Percentiles rank a stretch among this genome's conserved stretches.
Conservation (phyloP, 805 yeast genomes). For the Starmerella ratchasimensis region DNA sequence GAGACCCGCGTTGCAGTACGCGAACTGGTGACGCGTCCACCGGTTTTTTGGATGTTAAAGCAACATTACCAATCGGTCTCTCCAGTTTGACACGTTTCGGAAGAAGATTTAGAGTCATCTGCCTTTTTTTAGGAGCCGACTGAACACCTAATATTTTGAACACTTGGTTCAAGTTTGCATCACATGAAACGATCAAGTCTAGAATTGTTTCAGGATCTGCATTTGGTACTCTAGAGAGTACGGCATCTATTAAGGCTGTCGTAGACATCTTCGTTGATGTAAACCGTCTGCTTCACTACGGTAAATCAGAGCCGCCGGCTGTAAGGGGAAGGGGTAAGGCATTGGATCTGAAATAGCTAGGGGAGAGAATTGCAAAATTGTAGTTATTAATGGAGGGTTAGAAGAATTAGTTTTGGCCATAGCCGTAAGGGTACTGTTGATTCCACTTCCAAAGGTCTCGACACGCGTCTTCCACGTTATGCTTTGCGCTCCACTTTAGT, state of each 20-base stretch:
- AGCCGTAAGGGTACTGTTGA: constrained; percentile 52
- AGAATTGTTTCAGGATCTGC: constrained; percentile 32
- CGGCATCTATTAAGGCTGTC: constrained; percentile 15
- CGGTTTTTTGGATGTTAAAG: too few relatives aligned
- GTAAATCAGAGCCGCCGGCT: too few relatives aligned
- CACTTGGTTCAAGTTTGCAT: constrained; percentile 37
- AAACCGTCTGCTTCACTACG: too few relatives aligned
- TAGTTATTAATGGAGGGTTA: too few relatives aligned
- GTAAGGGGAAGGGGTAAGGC: too few relatives aligned
- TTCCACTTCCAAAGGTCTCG: constrained; percentile 70
- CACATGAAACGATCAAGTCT: constrained; percentile 41
- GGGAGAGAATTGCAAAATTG: too few relatives aligned
- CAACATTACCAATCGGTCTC: constrained; percentile 9
- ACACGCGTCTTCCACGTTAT: constrained; percentile 50
- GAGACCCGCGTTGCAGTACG: too few relatives aligned
- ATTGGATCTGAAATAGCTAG: too few relatives aligned
- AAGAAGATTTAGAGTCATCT: constrained; percentile 12
- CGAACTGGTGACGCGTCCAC: too few relatives aligned
- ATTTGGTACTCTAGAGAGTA: constrained; percentile 30
- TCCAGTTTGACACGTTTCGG: constrained; percentile 5
- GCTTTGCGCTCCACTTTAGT: constrained; percentile 48
- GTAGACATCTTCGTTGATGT: constrained; percentile 21
- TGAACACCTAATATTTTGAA: constrained; percentile 29
- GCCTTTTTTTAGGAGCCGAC: constrained; percentile 10
- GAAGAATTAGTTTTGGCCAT: too few relatives aligned